Evolutionary conservation across 2,329 filamentous ascomycete species (phyloP).

Genomic region (Fusarium sp.): DNA sequence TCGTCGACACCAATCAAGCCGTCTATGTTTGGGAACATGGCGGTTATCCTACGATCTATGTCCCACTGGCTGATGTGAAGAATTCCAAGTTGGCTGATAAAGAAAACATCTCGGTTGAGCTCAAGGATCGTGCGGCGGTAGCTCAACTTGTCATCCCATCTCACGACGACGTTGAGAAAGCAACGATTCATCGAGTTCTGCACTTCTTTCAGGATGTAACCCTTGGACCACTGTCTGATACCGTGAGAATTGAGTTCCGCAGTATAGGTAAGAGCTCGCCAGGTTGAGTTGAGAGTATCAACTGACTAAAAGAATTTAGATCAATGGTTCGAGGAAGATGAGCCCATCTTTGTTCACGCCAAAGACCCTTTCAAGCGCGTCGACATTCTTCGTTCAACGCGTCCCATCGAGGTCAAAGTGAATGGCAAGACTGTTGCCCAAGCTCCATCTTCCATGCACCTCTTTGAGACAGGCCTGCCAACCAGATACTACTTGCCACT

Average conservation of each 20-base stretch:
- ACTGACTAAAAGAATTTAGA: conserved; percentile 43
- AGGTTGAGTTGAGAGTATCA: fast-evolving
- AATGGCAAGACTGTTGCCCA: conserved; percentile 63
- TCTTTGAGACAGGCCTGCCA: conserved; percentile 72
- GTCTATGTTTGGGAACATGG: conserved; percentile 62
- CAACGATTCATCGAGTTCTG: conserved; percentile 53
- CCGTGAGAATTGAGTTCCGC: conserved; percentile 54
- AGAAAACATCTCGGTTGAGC: conserved; percentile 46
- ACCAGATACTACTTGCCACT: conserved; percentile 71
- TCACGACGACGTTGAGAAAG: conserved; percentile 42
- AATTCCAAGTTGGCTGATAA: conserved; percentile 49
- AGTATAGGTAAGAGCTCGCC: conserved; percentile 50
- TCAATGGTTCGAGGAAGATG: conserved; percentile 68
- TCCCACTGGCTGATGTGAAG: conserved; percentile 51
- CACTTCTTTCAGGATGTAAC: conserved; percentile 57
- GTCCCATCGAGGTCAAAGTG: conserved; percentile 64
- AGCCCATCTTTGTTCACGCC: conserved; percentile 71
- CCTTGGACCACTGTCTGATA: conserved; percentile 51
- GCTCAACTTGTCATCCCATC: conserved; percentile 51
- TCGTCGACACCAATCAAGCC: conserved; percentile 56
- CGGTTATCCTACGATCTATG: conserved; percentile 62
- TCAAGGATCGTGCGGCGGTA: conserved; percentile 47
- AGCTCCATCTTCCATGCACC: conserved; percentile 62
- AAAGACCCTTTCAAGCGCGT: conserved; percentile 77
- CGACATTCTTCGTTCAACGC: conserved; percentile 69